These are phyloP conservation scores for Pelargonium australe DNA, from an alignment of 441 rosid genomes.

Conservation along the genomic window DNA sequence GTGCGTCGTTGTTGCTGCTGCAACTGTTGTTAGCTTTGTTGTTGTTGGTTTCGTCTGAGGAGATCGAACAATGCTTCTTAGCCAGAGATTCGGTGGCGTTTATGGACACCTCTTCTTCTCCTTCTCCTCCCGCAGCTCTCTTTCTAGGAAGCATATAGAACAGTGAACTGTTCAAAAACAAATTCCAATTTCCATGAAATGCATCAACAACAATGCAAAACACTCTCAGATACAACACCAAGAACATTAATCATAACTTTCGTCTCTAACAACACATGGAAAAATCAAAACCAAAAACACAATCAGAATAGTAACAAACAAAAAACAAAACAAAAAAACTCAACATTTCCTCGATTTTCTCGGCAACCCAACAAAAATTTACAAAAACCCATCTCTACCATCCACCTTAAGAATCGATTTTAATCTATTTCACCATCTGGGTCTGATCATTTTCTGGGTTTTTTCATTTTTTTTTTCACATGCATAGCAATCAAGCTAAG, in stretches of 20 bases:
- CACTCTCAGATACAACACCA: background rate
- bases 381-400: background rate
- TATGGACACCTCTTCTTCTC: constrained; percentile 24
- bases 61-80: constrained; percentile 40
- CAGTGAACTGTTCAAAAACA: constrained; percentile 39
- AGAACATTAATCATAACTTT: background rate
- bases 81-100: constrained; percentile 30
- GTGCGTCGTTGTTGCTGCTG: constrained; percentile 16
- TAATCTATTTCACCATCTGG: background rate
- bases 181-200: background rate
- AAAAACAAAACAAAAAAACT: background rate
- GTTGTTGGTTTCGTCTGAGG: constrained; percentile 22
- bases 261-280: background rate
- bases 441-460: background rate
- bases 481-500: constrained; percentile 1
- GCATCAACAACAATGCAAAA: constrained; percentile 7
- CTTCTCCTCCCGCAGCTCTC: constrained; percentile 47
- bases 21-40: constrained; percentile 18
- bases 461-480: background rate
- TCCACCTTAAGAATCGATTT: background rate
- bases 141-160: constrained; percentile 67
- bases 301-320: background rate
- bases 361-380: background rate
- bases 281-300: no score
- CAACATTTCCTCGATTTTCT: background rate